Base-by-base conservation (phyloP, 164 flowering plant species). In the Annona squamosa region DNA sequence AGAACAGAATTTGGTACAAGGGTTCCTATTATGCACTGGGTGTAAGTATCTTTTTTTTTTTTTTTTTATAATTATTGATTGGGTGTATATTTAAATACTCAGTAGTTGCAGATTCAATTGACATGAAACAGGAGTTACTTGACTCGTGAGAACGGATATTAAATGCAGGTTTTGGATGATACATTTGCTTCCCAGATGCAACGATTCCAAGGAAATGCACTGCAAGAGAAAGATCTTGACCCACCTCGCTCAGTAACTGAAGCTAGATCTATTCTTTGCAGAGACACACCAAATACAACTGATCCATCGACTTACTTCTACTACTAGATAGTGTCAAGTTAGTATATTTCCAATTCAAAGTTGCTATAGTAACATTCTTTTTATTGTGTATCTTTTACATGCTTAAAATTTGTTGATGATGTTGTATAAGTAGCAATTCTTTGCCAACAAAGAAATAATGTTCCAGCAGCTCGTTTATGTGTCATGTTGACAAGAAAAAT, bases 171-270 rank as follows among this genome's bases (percentile, higher is more conserved):
- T 76, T 79, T 94, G 86, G 99, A 94, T 47, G 98, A 94, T 70
- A 88, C 85, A 3, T 92, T 91, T 75, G 97, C 93, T 41, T 94
- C 99, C 16, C 93, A 92, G 73, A 94, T 94, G 98, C 99, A 94
- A 71, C 81, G 91, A 76, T 71, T 94, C 76, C 89, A 81, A 77
- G 99, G 99, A 71, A 92, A 94, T 76, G 84, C 94, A 0, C 77
- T 94, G 68, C 93, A 90, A 80, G 90, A 86, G 69, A 92, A 91
- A 73, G 98, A 92, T 71, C 72, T 94, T 12, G 94, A 94, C 73
- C 92, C 94, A 3, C 99, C 98, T 71, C 86, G 97, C 17, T 89
- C 98, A 2, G 88, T 94, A 3, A 76, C 75, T 44, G 98, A 94
- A 82, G 97, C 93, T 70, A 84, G 96, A n/a, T 91, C 99, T 0